Evolutionary conservation across 805 yeast species (phyloP).

Genomic region (Starmerella geochares): DNA sequence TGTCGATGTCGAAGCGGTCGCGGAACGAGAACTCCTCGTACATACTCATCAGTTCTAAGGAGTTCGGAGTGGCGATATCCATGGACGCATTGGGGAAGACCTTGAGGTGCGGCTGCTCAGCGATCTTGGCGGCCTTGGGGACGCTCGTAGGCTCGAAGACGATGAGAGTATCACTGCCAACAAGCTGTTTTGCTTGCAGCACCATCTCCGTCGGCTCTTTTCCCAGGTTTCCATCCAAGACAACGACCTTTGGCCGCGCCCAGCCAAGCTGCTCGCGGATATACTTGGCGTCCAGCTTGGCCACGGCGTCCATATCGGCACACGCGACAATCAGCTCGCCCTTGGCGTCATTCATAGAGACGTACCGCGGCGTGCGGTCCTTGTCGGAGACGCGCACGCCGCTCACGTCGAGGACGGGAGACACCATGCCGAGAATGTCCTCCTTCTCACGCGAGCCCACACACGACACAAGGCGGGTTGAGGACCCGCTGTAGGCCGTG

Average conservation of each 20-base stretch:
- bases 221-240: constrained; percentile 63
- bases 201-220: constrained; percentile 35
- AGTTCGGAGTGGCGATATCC: constrained; percentile 58
- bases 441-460: constrained; percentile 27
- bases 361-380: constrained; percentile 56
- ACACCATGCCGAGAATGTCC: constrained; percentile 21
- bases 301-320: constrained; percentile 73
- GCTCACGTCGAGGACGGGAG: constrained; percentile 27
- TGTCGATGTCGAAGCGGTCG: constrained; percentile 42
- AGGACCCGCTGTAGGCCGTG: constrained; percentile 33
- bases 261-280: constrained; percentile 36
- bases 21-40: constrained; percentile 40
- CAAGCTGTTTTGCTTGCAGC: constrained; percentile 14
- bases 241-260: constrained; percentile 41
- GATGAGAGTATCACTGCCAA: constrained; percentile 19
- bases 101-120: constrained; percentile 29
- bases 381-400: constrained; percentile 35
- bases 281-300: constrained; percentile 38
- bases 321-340: constrained; percentile 68
- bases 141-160: constrained; percentile 72
- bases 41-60: constrained; percentile 48
- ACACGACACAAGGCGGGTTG: constrained; percentile 19
- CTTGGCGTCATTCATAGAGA: constrained; percentile 49
- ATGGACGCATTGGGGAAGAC: constrained; percentile 41
- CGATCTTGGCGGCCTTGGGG: constrained; percentile 47